Base-by-base conservation (phyloP, 768 basidiomycete genomes). In the Lactarius deliciosus region DNA sequence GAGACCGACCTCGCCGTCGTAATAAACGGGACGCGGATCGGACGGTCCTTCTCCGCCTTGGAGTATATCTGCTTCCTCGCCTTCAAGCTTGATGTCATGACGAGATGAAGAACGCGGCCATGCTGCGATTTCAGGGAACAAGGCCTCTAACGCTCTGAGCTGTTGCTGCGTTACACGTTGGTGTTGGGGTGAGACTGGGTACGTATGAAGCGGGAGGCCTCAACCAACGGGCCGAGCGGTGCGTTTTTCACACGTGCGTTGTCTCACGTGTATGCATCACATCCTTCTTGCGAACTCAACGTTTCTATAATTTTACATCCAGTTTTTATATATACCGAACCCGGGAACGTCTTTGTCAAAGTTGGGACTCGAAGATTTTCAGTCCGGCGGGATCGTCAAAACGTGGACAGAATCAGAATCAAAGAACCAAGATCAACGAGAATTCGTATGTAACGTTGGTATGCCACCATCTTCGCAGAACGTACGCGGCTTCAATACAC, bases 81-180 rank as follows among this genome's bases (percentile, higher is more conserved):
- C 90, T 57, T 91, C 87, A 38, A 98, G 83, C 74, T 89, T 89
- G 74, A 99, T 79, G 75, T 97, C 94, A 98, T 83, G 90, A 90
- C 56, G 88, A 84, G 75, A 98, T 96, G 82, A 97, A 96, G 78
- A 92, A 96, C 3, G 91, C 88, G 57, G 95, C 90, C 90, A 92
- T 92, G 50, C 56, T 58, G 36, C 30, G 4, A 16, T 56, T 18
- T 47, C 41, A 20, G n/a, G 54, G 30, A 41, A 32, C 20, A 9
- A 22, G 32, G 47, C 20, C 13, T 65, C 40, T 47, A n/a, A 22
- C 20, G 45, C 45, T 47, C 45, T n/a, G 45, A 10, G 47, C 22
- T 50, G 47, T 50, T 50, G 10, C n/a, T n/a, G n/a, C 47, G 11
- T 50, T 22, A 20, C 22, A 11, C 11, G 4, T 25, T 22, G 47